Evolutionary conservation across 306 rosid genomes (phyloP), one percentile per base, ranked within the genome.

Genomic region (Cucumis cinereus): DNA sequence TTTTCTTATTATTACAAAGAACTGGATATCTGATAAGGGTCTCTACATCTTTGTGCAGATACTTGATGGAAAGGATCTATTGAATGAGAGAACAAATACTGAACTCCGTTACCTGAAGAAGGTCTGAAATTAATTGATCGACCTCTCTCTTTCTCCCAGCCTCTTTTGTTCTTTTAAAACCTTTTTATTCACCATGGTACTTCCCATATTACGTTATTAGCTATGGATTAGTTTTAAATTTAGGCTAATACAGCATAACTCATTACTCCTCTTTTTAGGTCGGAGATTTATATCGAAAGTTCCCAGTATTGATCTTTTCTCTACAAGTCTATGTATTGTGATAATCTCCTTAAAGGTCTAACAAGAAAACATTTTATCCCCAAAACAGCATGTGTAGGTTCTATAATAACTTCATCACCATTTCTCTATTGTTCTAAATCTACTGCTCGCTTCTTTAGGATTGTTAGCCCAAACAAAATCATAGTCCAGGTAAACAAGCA

Each of bases 31-130:
- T 69, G 75, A 69, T 45, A 56, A 69, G 14, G 38, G n/a, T 47
- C 40, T 23, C 7, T 69, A 47, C 47, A 67, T 50, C 73, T 0
- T 79, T 40, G 59, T 82, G 85, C 89, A 93, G 97, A 91, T 91
- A 69, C 78, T 90, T 80, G 88, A 88, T 79, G 97, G 98, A 78
- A 81, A 77, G 7, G 90, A 90, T 81, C 91, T 91, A 71, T 82
- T 91, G 83, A 94, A 91, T 79, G 97, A 90, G 82, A 94, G 98
- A 88, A 91, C 97, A n/a, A 85, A 89, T 76, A 83, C 93, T 36
- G 97, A 94, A 85, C 89, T 94, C 76, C 86, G 86, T 77, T 90
- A 90, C 81, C 86, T 89, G 67, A 94, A 89, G 79, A 94, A 94
- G 97, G 98, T 76, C 86, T 71, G 81, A 61, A 74, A 76, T 26